phyloP scores from a whole-genome alignment of 2,329 filamentous ascomycete species.

The Trichoderma pleuroti region DNA sequence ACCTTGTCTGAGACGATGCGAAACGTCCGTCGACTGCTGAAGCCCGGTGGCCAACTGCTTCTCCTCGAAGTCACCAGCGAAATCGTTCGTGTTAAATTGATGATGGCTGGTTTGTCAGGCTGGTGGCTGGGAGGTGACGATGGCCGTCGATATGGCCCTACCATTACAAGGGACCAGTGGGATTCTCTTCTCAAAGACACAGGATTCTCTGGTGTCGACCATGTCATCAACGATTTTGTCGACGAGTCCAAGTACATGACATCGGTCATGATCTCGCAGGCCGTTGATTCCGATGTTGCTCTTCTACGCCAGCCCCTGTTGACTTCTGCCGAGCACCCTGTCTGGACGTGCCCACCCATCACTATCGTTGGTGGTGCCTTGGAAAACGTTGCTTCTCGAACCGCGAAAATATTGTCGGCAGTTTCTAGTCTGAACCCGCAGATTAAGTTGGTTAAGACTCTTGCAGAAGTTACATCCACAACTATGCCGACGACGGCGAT shows the following conservation, averaged over 20 bases:
- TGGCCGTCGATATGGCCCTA: constrained; percentile 19
- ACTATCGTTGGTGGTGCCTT: not conserved
- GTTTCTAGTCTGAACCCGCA: not conserved
- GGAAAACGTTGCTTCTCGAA: not conserved
- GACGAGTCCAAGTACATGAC: not conserved
- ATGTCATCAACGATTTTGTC: not conserved
- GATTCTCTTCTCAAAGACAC: not conserved
- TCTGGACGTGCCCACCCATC: not conserved
- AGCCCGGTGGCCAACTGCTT: constrained; percentile 45
- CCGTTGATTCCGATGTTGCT: constrained; percentile 21
- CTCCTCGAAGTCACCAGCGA: constrained; percentile 37
- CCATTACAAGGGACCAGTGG: not conserved
- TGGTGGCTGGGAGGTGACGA: constrained; percentile 31
- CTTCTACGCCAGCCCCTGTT: constrained; percentile 18
- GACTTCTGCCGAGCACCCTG: not conserved
- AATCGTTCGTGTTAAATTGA: constrained; percentile 19
- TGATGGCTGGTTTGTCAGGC: constrained; percentile 28
- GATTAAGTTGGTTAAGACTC: not conserved
- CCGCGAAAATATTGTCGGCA: not conserved
- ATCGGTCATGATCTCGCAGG: constrained; percentile 9
- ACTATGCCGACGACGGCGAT: not conserved
- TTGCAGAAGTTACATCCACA: not conserved
- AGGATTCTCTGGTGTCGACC: constrained; percentile 19
- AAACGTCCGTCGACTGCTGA: constrained; percentile 37
- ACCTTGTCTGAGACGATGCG: constrained; percentile 24